phyloP scores from a whole-genome alignment of 192 early-diverging fungal species.

The Borealophlyctis nickersoniae region DNA sequence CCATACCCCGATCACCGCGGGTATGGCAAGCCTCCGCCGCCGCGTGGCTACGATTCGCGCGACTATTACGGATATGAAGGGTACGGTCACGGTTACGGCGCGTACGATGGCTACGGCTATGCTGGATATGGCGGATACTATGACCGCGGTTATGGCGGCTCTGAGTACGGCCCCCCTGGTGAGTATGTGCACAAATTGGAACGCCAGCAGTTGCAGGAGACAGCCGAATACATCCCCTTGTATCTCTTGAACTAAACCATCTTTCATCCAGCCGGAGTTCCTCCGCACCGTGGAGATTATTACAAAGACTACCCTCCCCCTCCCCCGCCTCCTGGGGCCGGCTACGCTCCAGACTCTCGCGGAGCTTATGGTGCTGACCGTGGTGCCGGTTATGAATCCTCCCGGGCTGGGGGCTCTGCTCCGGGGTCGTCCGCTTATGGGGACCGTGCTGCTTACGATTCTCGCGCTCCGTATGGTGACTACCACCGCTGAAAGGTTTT shows the following conservation, averaged over 20 bases:
- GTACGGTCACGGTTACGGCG: constrained; percentile 10
- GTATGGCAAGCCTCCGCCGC: constrained; percentile 13
- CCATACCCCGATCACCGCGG: constrained; percentile 4
- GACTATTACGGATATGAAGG: constrained; percentile 25
- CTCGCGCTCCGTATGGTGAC: no score
- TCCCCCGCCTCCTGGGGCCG: constrained; percentile 8
- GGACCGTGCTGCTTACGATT: no score
- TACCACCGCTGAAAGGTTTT: constrained; percentile 12
- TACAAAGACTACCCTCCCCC: constrained; percentile 27
- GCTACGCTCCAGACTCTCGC: constrained; percentile 9
- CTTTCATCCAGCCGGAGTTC: not conserved
- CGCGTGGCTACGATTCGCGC: constrained; percentile 14
- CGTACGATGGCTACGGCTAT: constrained; percentile 9
- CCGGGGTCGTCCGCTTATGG: no score
- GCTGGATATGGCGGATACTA: constrained; percentile 21
- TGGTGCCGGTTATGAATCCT: constrained; percentile 12
- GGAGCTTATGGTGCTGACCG: constrained; percentile 8
- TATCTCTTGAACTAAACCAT: not conserved
- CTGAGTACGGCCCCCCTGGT: constrained; percentile 9
- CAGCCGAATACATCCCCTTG: no score
- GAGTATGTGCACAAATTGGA: not conserved
- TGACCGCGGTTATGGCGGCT: constrained; percentile 26
- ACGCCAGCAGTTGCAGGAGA: no score
- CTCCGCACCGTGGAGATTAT: constrained; percentile 21
- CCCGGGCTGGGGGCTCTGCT: constrained; percentile 10